Percentiles rank a stretch among this genome's conserved stretches.
These are phyloP conservation scores for Paraconiothyrium brasiliense DNA, from an alignment of 2,329 filamentous ascomycete genomes.

Conservation along the genomic window DNA sequence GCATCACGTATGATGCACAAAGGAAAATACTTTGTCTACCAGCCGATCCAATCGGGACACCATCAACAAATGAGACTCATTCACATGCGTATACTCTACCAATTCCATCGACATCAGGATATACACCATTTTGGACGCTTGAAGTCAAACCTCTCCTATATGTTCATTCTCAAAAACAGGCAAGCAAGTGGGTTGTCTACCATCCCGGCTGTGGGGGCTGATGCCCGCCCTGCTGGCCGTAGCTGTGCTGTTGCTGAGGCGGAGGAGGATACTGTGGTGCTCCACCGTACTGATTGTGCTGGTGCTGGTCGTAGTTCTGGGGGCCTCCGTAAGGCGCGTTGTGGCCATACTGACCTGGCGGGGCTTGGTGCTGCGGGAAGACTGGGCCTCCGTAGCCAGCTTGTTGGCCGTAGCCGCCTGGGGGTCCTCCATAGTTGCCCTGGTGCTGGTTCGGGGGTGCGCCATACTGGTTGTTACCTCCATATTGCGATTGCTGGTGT, in stretches of 20 bases:
- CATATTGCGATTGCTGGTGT: constrained; percentile 12
- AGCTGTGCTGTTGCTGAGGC: constrained; percentile 20
- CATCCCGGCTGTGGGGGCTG: constrained; percentile 36
- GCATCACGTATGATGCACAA: neutral
- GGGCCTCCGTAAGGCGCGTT: constrained; percentile 37
- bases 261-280: constrained; percentile 26
- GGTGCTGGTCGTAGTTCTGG: constrained; percentile 42
- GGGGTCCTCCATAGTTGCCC: constrained; percentile 13
- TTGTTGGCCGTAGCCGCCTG: constrained; percentile 28
- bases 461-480: constrained; percentile 17
- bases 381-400: constrained; percentile 45
- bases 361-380: constrained; percentile 15
- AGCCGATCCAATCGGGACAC: neutral
- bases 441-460: constrained; percentile 16
- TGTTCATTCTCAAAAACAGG: neutral
- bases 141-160: neutral
- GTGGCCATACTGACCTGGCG: constrained; percentile 30
- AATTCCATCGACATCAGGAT: neutral
- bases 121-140: constrained; percentile 6
- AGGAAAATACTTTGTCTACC: neutral
- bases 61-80: neutral
- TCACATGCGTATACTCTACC: constrained; percentile 4
- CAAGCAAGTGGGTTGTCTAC: constrained; percentile 20
- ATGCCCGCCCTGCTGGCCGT: constrained; percentile 19
- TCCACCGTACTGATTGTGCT: constrained; percentile 38